Conservation (phyloP, 192 early-diverging fungal species). For the Endogone sp. region DNA sequence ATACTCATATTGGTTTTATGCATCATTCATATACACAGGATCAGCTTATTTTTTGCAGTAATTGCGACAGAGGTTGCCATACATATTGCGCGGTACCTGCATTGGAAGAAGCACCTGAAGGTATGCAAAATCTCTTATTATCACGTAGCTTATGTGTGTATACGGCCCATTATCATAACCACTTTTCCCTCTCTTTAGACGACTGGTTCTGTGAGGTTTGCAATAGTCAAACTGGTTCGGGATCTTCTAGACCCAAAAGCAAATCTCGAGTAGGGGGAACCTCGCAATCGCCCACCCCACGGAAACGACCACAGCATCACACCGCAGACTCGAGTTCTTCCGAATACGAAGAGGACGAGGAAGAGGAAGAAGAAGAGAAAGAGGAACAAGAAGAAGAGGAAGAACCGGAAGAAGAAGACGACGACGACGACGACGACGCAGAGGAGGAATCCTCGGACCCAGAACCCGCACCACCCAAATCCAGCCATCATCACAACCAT, state of each 20-base stretch:
- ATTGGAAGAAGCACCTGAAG: constrained; percentile 28
- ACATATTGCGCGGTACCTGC: constrained; percentile 39
- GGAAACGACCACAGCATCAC: constrained; percentile 14
- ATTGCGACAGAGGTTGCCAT: constrained; percentile 45
- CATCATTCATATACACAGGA: constrained; percentile 25
- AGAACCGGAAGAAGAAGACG: too few species aligned
- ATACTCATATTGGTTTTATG: not conserved
- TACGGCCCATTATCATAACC: not conserved
- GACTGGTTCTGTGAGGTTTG: constrained; percentile 40
- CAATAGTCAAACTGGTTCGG: constrained; percentile 12
- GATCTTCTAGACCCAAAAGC: constrained; percentile 7
- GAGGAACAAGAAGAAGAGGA: not conserved
- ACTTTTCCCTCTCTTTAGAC: constrained; percentile 11
- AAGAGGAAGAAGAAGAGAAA: not conserved
- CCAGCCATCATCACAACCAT: not conserved
- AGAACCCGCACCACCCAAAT: constrained; percentile 1
- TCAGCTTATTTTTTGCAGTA: constrained; percentile 42
- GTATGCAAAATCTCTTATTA: constrained; percentile 24
- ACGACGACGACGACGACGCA: not conserved
- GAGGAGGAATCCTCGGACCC: not conserved
- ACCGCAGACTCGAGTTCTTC: constrained; percentile 5
- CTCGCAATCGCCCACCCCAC: constrained; percentile 15
- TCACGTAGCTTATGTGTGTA: not conserved
- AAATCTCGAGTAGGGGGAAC: constrained; percentile 16
- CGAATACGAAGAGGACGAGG: not conserved